Base-by-base conservation (phyloP, 805 yeast species). In the Scheffersomyces amazonensis region DNA sequence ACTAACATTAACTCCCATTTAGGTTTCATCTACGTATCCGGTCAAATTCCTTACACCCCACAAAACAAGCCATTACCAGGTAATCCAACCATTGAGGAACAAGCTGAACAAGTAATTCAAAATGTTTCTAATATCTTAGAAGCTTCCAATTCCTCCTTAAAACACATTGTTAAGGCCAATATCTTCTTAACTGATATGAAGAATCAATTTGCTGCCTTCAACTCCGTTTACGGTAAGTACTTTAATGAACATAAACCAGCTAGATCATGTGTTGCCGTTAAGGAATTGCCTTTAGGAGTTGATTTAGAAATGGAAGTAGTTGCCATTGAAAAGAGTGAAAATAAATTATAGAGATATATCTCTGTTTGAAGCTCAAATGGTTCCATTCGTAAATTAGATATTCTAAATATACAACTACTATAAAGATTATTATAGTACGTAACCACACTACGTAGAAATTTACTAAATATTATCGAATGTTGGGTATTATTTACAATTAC, bases 201-300 rank as follows among this genome's bases (percentile, higher is more conserved):
- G 53, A 48, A 62, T 27, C 78, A 84, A 60, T 93, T 93, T 58
- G 87, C 77, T 44, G 84, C 78, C 47, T 86, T 93, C 73, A 93
- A 93, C 71, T 75, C 73, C 49, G 95, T 87, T 36, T 93, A 93
- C 68, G 80, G 79, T 42, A 75, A 81, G 64, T 82, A 85, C 67
- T 87, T 87, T 71, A 75, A 60, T 56, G 71, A 66, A 33, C 91
- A 83, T 69, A 84, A 83, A 63, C 98, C 99, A 31, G 98, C 98
- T 28, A 87, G 99, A 78, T 87, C 97, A 2, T 93, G 97, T 74
- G 95, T 93, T 53, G 97, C 97, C 32, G 98, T 90, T 46, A 83
- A 81, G 66, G 81, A 79, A 46, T 81, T 93, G 53, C 99, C 99
- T 44, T 78, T 93, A 63, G 88, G 88, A 44, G 87, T 81, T 44